phyloP scores from a whole-genome alignment of 352 stramenopile genomes.

The Hyaloperonospora arabidopsidis region DNA sequence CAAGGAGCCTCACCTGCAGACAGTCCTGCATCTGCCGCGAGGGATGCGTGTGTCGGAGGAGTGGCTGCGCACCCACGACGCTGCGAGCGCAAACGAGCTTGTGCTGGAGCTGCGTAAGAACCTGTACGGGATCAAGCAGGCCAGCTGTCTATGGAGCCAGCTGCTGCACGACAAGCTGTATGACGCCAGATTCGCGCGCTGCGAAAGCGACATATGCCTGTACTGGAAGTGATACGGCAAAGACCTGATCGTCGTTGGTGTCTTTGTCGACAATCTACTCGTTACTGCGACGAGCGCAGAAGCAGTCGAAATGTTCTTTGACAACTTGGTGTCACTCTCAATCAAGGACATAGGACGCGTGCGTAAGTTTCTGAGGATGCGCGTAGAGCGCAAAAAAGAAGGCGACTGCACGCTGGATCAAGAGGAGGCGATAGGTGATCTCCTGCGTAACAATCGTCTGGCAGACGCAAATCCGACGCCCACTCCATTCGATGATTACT shows the following conservation, averaged over 20 bases:
- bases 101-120: constrained; percentile 1
- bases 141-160: constrained; percentile 24
- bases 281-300: neutral
- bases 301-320: neutral
- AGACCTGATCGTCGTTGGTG: neutral
- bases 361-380: neutral
- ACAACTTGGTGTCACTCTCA: neutral
- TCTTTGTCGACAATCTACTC: neutral
- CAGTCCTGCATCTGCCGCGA: neutral
- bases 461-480: no score
- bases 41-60: neutral
- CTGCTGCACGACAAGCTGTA: constrained; percentile 9
- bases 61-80: neutral
- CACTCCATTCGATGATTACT: no score
- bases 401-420: neutral
- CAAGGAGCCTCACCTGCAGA: neutral
- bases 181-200: neutral
- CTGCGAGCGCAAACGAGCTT: neutral
- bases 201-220: neutral
- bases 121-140: constrained; percentile 32
- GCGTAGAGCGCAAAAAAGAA: neutral
- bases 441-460: no score
- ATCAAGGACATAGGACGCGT: neutral
- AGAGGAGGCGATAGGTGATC: no score
- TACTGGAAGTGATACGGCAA: neutral